Evolutionary conservation across 176 grass and related monocot species (phyloP).

Genomic region (Bolboschoenus planiculmis): DNA sequence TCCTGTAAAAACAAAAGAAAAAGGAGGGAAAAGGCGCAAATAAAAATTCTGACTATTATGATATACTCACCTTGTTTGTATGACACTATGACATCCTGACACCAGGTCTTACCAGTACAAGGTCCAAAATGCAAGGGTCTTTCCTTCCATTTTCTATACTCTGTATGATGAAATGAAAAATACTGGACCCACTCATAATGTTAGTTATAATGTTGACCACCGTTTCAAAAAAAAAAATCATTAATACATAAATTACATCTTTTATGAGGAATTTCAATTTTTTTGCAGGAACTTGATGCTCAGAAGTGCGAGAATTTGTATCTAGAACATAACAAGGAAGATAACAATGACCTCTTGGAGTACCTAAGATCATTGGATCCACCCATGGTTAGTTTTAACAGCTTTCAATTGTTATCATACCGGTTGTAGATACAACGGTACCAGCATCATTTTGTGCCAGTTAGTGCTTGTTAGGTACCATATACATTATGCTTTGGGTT

Average conservation of each 20-base stretch:
- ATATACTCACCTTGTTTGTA: not conserved
- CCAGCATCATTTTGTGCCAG: not conserved
- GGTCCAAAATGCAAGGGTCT: not conserved
- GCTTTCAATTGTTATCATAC: not conserved
- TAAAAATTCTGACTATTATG: not conserved
- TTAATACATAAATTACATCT: not conserved
- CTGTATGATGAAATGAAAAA: not conserved
- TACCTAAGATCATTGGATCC: constrained; percentile 44
- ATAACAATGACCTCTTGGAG: constrained; percentile 37
- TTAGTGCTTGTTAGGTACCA: not conserved
- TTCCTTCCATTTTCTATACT: not conserved
- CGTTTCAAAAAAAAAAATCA: not conserved
- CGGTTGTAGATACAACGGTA: not conserved
- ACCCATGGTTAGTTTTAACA: constrained; percentile 20
- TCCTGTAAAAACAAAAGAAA: not conserved
- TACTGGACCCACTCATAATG: not conserved
- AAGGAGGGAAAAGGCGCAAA: not conserved
- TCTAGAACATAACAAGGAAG: constrained; percentile 21
- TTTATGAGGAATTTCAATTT: not conserved
- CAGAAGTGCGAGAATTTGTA: constrained; percentile 28
- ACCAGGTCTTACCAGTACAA: not conserved
- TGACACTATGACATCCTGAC: not conserved
- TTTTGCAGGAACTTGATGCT: constrained; percentile 28
- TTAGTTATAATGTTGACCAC: not conserved
- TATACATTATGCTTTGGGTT: not conserved